phyloP scores from a whole-genome alignment of 2,329 filamentous ascomycete species.

The Talaromyces sp. region DNA sequence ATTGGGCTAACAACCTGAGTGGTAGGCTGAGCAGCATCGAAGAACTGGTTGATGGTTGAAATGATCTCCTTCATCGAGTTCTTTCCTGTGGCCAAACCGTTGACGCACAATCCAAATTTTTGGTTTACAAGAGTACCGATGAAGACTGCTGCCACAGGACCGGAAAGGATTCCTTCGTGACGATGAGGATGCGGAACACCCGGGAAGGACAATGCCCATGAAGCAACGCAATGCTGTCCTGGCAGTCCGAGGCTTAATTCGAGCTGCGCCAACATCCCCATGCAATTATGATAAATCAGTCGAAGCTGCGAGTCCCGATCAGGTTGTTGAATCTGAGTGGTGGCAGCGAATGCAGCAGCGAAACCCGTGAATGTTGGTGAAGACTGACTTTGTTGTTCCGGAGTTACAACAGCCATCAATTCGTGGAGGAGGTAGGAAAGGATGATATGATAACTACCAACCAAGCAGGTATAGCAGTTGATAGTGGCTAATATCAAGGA shows the following conservation, averaged over 20 bases:
- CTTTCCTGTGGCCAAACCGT: slow-evolving; percentile 18
- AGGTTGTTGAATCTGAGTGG: background rate
- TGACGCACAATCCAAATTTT: slow-evolving; percentile 19
- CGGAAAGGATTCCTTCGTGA: slow-evolving; percentile 7
- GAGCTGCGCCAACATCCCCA: slow-evolving; percentile 18
- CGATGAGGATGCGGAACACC: background rate
- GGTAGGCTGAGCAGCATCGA: slow-evolving; percentile 9
- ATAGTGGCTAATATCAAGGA: slow-evolving; percentile 18
- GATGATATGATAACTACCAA: slow-evolving; percentile 21
- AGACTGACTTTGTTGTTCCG: slow-evolving; percentile 9
- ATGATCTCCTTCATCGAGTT: slow-evolving; percentile 21
- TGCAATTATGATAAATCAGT: slow-evolving; percentile 17
- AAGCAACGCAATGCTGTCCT: slow-evolving; percentile 16
- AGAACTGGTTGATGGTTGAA: slow-evolving; percentile 16
- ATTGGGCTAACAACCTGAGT: background rate
- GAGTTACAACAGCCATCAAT: slow-evolving; percentile 11
- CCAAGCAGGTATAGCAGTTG: slow-evolving; percentile 22
- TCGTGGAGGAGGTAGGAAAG: slow-evolving; percentile 21
- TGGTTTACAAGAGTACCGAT: slow-evolving; percentile 15
- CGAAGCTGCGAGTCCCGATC: slow-evolving; percentile 19
- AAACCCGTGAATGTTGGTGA: slow-evolving; percentile 16
- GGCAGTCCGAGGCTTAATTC: slow-evolving; percentile 18
- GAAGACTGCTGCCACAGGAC: slow-evolving; percentile 12
- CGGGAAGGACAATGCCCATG: background rate
- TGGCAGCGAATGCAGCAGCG: slow-evolving; percentile 6